Percentiles rank a stretch among this genome's conserved stretches.
phyloP scores from a whole-genome alignment of 345 rosid genomes.

The Eucalyptus decipiens region DNA sequence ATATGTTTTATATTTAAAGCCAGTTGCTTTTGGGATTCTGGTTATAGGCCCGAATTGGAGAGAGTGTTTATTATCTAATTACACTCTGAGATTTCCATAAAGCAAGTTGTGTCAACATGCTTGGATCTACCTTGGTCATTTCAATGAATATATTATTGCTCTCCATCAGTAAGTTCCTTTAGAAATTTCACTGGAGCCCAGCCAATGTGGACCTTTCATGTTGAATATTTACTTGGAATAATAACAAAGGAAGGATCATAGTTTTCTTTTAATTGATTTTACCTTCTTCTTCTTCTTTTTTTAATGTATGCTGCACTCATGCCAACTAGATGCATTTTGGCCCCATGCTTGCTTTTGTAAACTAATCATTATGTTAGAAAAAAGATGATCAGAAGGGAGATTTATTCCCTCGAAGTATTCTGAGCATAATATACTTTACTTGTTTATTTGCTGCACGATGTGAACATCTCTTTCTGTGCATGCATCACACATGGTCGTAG shows the following conservation, averaged over 20 bases:
- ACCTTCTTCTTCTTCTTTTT: neutral
- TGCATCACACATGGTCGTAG: neutral
- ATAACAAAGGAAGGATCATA: neutral
- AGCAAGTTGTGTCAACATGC: neutral
- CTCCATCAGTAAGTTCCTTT: neutral
- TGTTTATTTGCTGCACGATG: neutral
- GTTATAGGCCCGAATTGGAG: neutral
- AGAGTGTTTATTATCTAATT: neutral
- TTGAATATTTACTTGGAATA: neutral
- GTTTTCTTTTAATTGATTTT: neutral
- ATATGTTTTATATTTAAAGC: neutral
- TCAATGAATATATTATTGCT: neutral
- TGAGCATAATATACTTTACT: neutral
- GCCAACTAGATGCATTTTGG: neutral
- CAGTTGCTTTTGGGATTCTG: neutral
- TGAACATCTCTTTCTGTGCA: neutral
- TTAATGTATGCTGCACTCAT: neutral
- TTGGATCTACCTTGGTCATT: neutral
- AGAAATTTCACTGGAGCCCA: neutral
- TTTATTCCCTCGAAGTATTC: neutral
- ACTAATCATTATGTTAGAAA: neutral
- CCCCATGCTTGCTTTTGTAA: neutral
- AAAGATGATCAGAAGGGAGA: neutral
- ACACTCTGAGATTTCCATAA: neutral
- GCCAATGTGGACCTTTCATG: neutral